A percentile compares a stretch with the other conserved stretches of the same genome.
These are phyloP conservation scores for Panicum virgatum DNA, from an alignment of 202 grass and related monocot genomes.

Conservation along the genomic window DNA sequence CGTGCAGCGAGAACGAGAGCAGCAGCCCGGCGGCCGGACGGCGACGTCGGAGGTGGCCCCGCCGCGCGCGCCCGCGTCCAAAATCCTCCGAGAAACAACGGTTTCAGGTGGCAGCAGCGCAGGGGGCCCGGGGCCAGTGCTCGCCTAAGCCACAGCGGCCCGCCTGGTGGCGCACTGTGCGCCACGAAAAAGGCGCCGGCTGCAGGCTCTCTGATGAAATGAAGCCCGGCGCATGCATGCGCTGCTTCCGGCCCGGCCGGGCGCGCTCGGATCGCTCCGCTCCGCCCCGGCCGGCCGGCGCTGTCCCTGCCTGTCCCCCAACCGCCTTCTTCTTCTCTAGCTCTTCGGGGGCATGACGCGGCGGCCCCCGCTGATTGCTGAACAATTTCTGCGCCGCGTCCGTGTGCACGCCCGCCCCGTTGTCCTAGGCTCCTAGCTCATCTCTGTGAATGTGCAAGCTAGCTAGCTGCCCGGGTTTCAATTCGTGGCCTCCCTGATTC, in stretches of 20 bases:
- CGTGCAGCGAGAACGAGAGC: background rate
- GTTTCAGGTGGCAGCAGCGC: conserved; percentile 48
- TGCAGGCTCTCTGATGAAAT: background rate
- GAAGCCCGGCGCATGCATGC: background rate
- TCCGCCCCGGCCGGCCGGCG: no score
- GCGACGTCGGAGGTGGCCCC: background rate
- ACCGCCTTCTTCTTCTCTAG: no score
- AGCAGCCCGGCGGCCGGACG: no score
- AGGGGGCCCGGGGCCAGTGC: background rate
- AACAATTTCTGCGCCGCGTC: background rate
- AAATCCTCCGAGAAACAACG: conserved; percentile 38
- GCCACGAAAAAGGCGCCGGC: no score
- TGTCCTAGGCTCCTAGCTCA: background rate
- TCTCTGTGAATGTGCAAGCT: background rate
- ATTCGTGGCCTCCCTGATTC: background rate
- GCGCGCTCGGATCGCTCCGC: background rate
- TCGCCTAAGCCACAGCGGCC: conserved; percentile 51
- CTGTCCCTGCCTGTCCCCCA: no score
- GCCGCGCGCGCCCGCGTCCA: background rate
- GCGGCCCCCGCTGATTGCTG: background rate
- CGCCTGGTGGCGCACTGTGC: conserved; percentile 37
- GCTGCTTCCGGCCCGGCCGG: background rate
- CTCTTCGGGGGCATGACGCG: no score
- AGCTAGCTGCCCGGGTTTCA: background rate
- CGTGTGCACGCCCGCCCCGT: background rate